Evolutionary conservation across 768 basidiomycete species (phyloP), one percentile per base, ranked within the genome.

Genomic region (Lentinula edodes): DNA sequence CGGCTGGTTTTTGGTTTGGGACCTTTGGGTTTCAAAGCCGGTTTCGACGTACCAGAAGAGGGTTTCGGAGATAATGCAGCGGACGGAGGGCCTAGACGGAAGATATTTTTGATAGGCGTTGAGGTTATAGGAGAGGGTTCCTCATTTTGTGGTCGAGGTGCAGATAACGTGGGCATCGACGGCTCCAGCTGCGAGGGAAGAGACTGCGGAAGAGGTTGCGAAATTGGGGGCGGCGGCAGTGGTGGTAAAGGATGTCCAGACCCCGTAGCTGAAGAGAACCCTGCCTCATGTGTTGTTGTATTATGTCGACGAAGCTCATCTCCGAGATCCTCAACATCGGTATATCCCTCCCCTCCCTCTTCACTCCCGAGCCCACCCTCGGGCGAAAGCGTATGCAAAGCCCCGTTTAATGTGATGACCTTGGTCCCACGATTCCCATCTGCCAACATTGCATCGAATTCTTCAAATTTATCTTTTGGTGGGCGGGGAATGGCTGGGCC

Each of bases 371-470:
- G 52, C 0, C 52, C 52, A 20, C 7, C 13, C n/a, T 54, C 16
- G 3, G 52, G 18, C 3, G 15, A 20, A 10, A 54, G 1, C 1
- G 52, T 39, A 28, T 43, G 55, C 15, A 56, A 42, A 5, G 55
- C 38, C n/a, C 39, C 38, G 16, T 66, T 69, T 0, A 82, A 70
- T 3, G 75, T 75, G 10, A 83, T 73, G 12, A 80, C 71, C 66
- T 81, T 81, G 16, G 76, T 85, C 51, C 65, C 73, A 60, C 55
- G 55, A 28, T 41, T 56, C 16, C 39, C 55, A 43, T 56, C 55
- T 2, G 38, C 23, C 18, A 56, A 13, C 41, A 56, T 56, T 8
- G 13, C 55, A 6, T 56, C 55, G 15, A 56, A 56, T 20, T 42
- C 55, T 13, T 52, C 51, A 6, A 13, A 52, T 52, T 52, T 52